Conservation (phyloP, 208 protist species). For the Eutreptiella sp. region DNA sequence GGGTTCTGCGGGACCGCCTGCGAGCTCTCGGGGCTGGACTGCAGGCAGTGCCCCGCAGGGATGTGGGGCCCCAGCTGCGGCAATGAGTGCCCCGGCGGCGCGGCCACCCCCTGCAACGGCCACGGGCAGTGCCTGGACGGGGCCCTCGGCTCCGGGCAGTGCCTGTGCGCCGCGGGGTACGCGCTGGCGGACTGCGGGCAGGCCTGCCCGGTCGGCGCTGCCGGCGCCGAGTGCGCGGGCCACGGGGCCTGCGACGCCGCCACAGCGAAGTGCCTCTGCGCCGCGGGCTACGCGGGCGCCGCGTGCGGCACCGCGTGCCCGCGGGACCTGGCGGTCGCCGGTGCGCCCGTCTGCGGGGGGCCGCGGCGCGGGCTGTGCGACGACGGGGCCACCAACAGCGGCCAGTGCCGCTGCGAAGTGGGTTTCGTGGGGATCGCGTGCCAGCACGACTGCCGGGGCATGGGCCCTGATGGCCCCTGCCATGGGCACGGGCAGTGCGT, state of each 20-base stretch:
- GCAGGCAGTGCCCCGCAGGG: neutral
- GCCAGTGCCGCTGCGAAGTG: constrained; percentile 4
- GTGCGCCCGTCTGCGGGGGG: constrained; percentile 13
- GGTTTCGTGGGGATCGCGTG: constrained; percentile 20
- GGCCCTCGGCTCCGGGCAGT: constrained; percentile 10
- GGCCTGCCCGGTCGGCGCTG: constrained; percentile 13
- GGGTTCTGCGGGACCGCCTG: neutral
- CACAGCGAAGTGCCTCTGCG: constrained; percentile 7
- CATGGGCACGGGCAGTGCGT: constrained; percentile 20
- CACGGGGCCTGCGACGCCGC: constrained; percentile 12
- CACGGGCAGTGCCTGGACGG: constrained; percentile 16
- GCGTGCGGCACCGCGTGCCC: too few species aligned
- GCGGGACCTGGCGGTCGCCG: neutral
- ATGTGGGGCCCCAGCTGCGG: constrained; percentile 21
- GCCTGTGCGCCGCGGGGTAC: constrained; percentile 33
- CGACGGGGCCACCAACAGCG: neutral
- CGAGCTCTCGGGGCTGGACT: neutral
- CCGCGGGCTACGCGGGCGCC: neutral
- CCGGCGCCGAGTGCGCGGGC: neutral
- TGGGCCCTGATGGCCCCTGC: constrained; percentile 17
- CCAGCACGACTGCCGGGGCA: constrained; percentile 19
- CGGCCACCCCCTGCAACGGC: constrained; percentile 12
- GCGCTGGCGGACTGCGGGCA: constrained; percentile 11
- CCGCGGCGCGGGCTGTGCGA: neutral
- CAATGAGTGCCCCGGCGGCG: constrained; percentile 19